Evolutionary conservation across 176 grass and related monocot species (phyloP).

Genomic region (Secale cereale): DNA sequence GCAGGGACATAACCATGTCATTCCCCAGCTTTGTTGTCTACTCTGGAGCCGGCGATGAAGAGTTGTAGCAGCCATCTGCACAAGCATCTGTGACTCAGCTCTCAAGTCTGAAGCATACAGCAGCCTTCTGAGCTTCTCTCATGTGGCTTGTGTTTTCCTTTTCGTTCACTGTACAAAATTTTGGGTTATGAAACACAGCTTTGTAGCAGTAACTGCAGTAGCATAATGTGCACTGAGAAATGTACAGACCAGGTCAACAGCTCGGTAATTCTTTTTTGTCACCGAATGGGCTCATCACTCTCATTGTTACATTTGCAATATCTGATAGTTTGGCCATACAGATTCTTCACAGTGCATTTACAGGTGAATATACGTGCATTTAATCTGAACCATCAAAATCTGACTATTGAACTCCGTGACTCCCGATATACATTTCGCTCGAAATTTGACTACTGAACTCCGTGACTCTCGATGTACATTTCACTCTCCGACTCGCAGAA

Average conservation of each 20-base stretch:
- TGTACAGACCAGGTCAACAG: neutral
- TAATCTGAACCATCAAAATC: constrained; percentile 2
- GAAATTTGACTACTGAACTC: neutral
- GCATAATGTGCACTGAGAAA: constrained; percentile 12
- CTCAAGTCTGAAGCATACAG: neutral
- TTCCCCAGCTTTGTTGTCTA: constrained; percentile 73
- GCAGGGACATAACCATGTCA: constrained; percentile 65
- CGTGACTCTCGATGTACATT: constrained; percentile 12
- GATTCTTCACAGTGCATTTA: constrained; percentile 9
- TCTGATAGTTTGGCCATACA: neutral
- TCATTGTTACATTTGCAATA: neutral
- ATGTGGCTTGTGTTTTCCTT: too few relatives aligned
- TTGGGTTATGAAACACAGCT: neutral
- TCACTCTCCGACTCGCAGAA: neutral
- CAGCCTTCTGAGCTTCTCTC: too few relatives aligned
- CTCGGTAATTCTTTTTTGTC: neutral
- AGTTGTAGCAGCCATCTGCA: constrained; percentile 43
- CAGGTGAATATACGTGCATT: neutral
- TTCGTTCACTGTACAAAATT: neutral
- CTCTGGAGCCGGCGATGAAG: constrained; percentile 47
- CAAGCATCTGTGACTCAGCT: neutral
- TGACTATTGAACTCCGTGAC: neutral
- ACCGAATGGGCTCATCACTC: neutral
- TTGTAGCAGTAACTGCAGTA: neutral
- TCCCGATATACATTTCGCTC: constrained; percentile 2